Evolutionary conservation across 164 flowering plant species (phyloP).

Genomic region (Stephania yunnanensis): DNA sequence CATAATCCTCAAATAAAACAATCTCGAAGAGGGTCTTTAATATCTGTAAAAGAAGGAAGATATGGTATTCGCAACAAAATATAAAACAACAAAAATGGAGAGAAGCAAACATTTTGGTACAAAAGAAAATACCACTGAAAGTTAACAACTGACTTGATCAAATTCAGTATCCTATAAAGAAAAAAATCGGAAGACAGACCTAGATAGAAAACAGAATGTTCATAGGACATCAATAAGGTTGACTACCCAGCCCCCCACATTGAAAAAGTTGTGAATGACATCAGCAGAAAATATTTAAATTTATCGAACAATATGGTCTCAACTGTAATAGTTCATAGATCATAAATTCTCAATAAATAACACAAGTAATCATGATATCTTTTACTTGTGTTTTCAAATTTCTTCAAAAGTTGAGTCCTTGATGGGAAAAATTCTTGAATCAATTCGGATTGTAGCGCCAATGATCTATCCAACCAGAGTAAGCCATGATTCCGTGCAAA

Average conservation of each 20-base stretch:
- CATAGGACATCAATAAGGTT: too few relatives aligned
- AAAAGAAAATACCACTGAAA: background rate
- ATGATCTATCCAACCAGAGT: background rate
- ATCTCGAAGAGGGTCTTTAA: conserved; percentile 88
- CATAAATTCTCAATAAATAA: background rate
- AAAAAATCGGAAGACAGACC: background rate
- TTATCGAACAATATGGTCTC: background rate
- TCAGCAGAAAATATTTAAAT: too few relatives aligned
- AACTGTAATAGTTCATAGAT: background rate
- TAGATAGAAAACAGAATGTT: background rate
- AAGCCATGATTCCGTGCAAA: too few relatives aligned
- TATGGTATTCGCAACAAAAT: background rate
- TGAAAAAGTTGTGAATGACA: too few relatives aligned
- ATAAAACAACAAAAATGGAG: background rate
- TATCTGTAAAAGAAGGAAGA: conserved; percentile 39
- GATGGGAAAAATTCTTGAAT: background rate
- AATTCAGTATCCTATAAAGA: background rate
- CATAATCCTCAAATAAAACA: conserved; percentile 81
- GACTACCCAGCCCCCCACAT: too few relatives aligned
- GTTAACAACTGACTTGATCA: background rate
- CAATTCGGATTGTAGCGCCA: background rate
- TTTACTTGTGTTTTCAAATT: background rate
- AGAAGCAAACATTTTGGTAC: background rate
- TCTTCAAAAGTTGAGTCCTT: background rate
- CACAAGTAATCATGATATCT: background rate